These are phyloP conservation scores for Musa balbisiana DNA, from an alignment of 202 grass and related monocot species.

Conservation along the genomic window DNA sequence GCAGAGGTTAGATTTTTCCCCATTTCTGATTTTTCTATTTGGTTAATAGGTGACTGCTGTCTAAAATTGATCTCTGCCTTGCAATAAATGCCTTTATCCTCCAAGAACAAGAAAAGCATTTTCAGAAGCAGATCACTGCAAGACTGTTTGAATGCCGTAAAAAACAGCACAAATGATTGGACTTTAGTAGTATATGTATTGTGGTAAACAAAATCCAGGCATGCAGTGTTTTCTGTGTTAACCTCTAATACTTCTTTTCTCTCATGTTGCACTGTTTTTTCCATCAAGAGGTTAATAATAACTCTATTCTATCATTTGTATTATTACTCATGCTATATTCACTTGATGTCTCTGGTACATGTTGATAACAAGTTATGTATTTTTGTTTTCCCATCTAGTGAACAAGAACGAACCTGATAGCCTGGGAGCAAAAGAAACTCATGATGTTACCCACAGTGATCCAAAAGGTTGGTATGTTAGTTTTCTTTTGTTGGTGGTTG, in stretches of 20 bases:
- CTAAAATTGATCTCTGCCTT: neutral
- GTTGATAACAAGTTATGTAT: neutral
- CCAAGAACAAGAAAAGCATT: neutral
- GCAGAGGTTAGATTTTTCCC: slow-evolving; percentile 5
- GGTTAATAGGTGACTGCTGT: neutral
- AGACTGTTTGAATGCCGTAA: neutral
- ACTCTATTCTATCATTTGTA: neutral
- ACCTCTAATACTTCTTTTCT: neutral
- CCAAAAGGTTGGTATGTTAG: neutral
- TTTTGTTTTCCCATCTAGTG: neutral
- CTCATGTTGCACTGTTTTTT: neutral
- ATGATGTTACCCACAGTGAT: neutral
- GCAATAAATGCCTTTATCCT: neutral
- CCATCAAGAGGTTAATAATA: neutral
- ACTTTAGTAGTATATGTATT: neutral
- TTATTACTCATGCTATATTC: neutral
- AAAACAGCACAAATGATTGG: neutral
- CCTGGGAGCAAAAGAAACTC: neutral
- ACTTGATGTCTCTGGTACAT: neutral
- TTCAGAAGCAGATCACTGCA: neutral
- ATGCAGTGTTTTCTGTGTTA: neutral
- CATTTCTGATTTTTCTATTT: neutral
- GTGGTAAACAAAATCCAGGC: no score
- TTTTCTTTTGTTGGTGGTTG: neutral
- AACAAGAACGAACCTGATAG: neutral